Evolutionary conservation across 805 yeast species (phyloP).

Genomic region (Ogataea trehalophila): DNA sequence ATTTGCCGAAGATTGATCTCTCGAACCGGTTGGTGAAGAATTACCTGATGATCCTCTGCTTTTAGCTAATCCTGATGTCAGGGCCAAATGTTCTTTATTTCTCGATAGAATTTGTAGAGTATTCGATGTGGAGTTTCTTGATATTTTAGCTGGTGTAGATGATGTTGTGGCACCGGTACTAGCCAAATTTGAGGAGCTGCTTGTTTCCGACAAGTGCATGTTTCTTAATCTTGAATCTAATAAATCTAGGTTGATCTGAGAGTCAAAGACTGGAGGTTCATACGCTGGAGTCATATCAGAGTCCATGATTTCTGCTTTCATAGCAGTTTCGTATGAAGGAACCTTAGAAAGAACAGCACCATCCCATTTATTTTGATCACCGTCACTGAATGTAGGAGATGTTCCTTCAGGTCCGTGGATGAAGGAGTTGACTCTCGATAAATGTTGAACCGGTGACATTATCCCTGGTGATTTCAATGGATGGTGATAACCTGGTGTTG

Average conservation of each 20-base stretch:
- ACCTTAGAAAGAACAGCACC: slow-evolving; percentile 45
- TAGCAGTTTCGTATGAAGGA: slow-evolving; percentile 81
- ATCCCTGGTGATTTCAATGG: slow-evolving; percentile 33
- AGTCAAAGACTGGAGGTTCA: slow-evolving; percentile 44
- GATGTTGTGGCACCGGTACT: neutral
- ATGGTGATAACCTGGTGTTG: slow-evolving; percentile 7
- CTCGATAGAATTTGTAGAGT: slow-evolving; percentile 3
- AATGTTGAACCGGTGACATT: slow-evolving; percentile 50
- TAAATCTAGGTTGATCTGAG: slow-evolving; percentile 29
- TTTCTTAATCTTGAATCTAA: slow-evolving; percentile 28
- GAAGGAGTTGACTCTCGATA: slow-evolving; percentile 56
- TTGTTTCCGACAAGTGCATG: slow-evolving; percentile 12
- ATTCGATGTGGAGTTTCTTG: slow-evolving; percentile 11
- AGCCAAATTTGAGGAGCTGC: neutral
- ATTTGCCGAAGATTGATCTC: slow-evolving; percentile 34
- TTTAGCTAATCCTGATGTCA: slow-evolving; percentile 23
- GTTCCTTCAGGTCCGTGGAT: slow-evolving; percentile 17
- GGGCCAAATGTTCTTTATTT: slow-evolving; percentile 11
- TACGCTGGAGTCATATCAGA: slow-evolving; percentile 71
- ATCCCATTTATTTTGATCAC: slow-evolving; percentile 12
- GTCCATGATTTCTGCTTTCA: slow-evolving; percentile 45
- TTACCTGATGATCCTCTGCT: slow-evolving; percentile 29
- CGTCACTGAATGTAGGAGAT: slow-evolving; percentile 1
- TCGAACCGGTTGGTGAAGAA: slow-evolving; percentile 38
- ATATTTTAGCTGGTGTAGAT: slow-evolving; percentile 7